A percentile compares a stretch with the other conserved stretches of the same genome.
These are phyloP conservation scores for Ciborinia camelliae DNA, from an alignment of 2,329 filamentous ascomycete species.

Conservation along the genomic window DNA sequence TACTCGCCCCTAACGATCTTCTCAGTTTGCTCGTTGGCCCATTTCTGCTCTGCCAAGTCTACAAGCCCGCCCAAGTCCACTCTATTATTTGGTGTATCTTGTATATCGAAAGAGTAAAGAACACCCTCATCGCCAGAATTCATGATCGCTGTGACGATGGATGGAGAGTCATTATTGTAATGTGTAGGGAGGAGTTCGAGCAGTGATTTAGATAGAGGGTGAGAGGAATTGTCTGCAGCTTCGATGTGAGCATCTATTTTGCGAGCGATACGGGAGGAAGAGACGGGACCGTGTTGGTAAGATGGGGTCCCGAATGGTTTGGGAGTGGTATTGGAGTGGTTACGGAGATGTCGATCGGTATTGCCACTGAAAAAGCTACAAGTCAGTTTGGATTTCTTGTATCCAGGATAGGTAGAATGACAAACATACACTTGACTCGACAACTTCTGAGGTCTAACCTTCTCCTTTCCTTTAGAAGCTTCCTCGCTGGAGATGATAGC, in stretches of 20 bases:
- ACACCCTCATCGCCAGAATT: constrained; percentile 26
- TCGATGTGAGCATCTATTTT: constrained; percentile 30
- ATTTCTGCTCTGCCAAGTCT: constrained; percentile 37
- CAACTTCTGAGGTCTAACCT: constrained; percentile 32
- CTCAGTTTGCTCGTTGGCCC: constrained; percentile 35
- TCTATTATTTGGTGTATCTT: constrained; percentile 27
- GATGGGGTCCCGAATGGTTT: constrained; percentile 29
- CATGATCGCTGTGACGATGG: constrained; percentile 28
- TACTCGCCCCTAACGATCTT: constrained; percentile 37
- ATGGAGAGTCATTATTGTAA: constrained; percentile 28
- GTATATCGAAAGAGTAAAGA: constrained; percentile 36
- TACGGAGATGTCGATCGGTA: constrained; percentile 30
- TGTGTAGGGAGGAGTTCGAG: constrained; percentile 35
- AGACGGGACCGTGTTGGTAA: constrained; percentile 16
- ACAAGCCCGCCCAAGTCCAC: constrained; percentile 35
- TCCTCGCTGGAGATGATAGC: constrained; percentile 14
- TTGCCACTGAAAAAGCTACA: constrained; percentile 26
- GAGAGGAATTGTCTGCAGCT: constrained; percentile 25
- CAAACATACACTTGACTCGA: constrained; percentile 26
- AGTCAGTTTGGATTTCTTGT: constrained; percentile 2
- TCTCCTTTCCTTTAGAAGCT: constrained; percentile 23
- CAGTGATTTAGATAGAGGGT: constrained; percentile 33
- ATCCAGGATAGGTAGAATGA: not conserved
- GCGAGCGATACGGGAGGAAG: constrained; percentile 24
- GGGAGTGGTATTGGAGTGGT: constrained; percentile 23